Percentiles rank a stretch among this genome's conserved stretches.
phyloP scores from a whole-genome alignment of 2,329 filamentous ascomycete genomes.

The Venturia nashicola region DNA sequence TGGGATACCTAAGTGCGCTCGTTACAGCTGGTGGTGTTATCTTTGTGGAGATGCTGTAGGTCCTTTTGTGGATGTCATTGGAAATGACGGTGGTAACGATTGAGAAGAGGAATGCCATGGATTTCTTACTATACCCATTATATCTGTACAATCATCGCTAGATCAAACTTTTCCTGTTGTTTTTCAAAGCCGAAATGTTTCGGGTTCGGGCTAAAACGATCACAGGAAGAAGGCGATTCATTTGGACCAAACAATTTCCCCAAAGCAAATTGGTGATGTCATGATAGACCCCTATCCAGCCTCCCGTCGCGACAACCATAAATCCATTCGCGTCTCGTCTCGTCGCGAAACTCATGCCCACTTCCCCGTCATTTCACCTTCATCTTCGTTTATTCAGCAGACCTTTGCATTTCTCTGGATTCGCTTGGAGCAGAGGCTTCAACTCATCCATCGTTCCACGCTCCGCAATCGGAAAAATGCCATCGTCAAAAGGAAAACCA shows the following conservation, averaged over 20 bases:
- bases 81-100: neutral
- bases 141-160: neutral
- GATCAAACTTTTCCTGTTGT: neutral
- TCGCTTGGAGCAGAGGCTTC: neutral
- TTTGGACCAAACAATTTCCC: neutral
- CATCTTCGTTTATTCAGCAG: neutral
- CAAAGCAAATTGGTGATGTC: neutral
- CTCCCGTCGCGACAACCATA: neutral
- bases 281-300: conserved; percentile 2
- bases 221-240: neutral
- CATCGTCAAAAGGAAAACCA: conserved; percentile 32
- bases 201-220: neutral
- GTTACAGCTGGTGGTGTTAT: neutral
- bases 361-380: neutral
- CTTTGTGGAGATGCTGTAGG: neutral
- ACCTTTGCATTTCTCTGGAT: neutral
- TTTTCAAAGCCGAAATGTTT: too few species aligned
- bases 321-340: neutral
- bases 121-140: neutral
- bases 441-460: neutral
- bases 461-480: conserved; percentile 18
- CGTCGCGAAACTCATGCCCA: neutral
- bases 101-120: neutral
- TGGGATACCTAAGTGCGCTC: neutral
- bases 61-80: neutral